These are phyloP conservation scores for Aspergillus ruber DNA, from an alignment of 2,329 filamentous ascomycete species.

Conservation along the genomic window DNA sequence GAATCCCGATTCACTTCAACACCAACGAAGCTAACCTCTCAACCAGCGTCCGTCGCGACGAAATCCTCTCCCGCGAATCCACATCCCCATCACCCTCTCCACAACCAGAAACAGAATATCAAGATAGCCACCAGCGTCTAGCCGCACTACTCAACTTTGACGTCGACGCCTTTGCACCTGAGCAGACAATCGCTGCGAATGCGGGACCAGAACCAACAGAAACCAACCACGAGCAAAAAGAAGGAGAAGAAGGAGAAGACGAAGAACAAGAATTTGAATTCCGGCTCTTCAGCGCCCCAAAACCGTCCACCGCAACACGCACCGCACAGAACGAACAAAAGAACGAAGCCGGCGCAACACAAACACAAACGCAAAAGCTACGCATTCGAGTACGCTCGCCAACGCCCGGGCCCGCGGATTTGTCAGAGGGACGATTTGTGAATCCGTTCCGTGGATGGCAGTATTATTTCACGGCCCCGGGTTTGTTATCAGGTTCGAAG, in stretches of 20 bases:
- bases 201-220: conserved; percentile 3
- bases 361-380: conserved; percentile 26
- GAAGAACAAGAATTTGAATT: conserved; percentile 41
- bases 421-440: conserved; percentile 31
- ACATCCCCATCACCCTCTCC: conserved; percentile 26
- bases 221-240: not conserved
- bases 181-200: not conserved
- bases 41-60: conserved; percentile 30
- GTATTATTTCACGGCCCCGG: conserved; percentile 36
- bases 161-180: conserved; percentile 9
- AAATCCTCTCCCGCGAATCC: conserved; percentile 25
- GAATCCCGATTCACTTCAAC: not conserved
- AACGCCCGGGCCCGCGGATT: conserved; percentile 22
- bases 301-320: conserved; percentile 3
- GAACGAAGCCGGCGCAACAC: not conserved
- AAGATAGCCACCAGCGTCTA: conserved; percentile 26
- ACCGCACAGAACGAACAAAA: not conserved
- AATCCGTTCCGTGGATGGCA: conserved; percentile 37
- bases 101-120: conserved; percentile 16
- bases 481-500: conserved; percentile 15
- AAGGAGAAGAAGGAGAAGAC: conserved; percentile 16
- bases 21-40: not conserved
- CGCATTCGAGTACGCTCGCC: conserved; percentile 35
- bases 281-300: conserved; percentile 32
- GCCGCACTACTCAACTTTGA: conserved; percentile 30